Evolutionary conservation across 768 basidiomycete genomes (phyloP).

Genomic region (Kwoniella newhampshirensis): DNA sequence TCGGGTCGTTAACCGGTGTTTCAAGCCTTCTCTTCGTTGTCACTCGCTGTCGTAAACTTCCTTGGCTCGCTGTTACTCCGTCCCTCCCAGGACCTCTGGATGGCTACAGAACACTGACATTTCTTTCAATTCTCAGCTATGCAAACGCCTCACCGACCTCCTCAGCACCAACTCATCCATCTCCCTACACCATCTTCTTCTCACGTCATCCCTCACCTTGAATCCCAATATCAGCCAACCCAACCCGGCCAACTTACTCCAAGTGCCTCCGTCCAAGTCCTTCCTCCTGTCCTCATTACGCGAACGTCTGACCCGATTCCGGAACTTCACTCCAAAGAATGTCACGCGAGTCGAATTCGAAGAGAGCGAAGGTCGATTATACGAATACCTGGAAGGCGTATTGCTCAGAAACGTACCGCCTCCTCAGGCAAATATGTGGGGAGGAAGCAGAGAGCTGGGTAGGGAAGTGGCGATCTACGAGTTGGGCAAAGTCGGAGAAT

Average conservation of each 20-base stretch:
- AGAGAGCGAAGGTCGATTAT: slow-evolving; percentile 46
- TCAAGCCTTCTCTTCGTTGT: too few relatives aligned
- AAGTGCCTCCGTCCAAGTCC: slow-evolving; percentile 29
- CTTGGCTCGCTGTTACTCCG: not conserved
- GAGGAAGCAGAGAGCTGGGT: slow-evolving; percentile 11
- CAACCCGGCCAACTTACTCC: slow-evolving; percentile 14
- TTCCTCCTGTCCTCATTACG: slow-evolving; percentile 35
- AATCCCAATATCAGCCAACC: slow-evolving; percentile 30
- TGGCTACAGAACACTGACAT: too few relatives aligned
- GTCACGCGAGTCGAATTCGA: slow-evolving; percentile 24
- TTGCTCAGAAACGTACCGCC: slow-evolving; percentile 35
- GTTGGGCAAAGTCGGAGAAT: slow-evolving; percentile 34
- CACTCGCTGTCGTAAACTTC: too few relatives aligned
- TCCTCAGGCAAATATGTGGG: not conserved
- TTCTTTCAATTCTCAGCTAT: slow-evolving; percentile 33
- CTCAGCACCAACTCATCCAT: slow-evolving; percentile 34
- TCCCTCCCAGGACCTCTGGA: not conserved
- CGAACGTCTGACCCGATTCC: slow-evolving; percentile 44
- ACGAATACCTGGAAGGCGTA: slow-evolving; percentile 51
- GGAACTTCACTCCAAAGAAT: slow-evolving; percentile 30
- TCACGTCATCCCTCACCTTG: slow-evolving; percentile 28
- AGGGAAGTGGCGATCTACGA: slow-evolving; percentile 46
- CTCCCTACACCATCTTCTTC: slow-evolving; percentile 33
- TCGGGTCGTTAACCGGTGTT: too few relatives aligned
- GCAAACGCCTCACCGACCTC: slow-evolving; percentile 34